Evolutionary conservation across 805 yeast species (phyloP), one percentile per base, ranked within the genome.

Genomic region (Spathaspora sp.): DNA sequence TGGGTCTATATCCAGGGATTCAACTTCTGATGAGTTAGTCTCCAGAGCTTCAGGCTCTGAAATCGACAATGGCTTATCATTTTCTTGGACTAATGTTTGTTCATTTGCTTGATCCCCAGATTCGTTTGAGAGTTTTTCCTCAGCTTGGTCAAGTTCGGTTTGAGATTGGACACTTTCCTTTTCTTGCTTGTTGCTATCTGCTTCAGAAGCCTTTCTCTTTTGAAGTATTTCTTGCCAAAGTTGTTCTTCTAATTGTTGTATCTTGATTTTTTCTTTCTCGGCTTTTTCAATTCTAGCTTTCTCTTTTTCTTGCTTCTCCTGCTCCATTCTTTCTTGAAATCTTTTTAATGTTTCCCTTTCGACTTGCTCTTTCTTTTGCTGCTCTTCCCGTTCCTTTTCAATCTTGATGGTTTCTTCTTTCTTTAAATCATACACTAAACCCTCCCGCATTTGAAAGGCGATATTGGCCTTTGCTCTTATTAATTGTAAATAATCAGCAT

Each of bases 401-500:
- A 39, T 47, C 35, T 20, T 39, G 40, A n/a, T 16, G 42, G 42
- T 31, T 29, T 7, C 31, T 49, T 20, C 44, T 52, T 29, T 14
- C 42, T 31, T 48, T 52, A 23, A 39, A 32, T 35, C 52, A 50
- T 32, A 35, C 4, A 48, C 60, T 32, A 59, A 46, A 2, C 58
- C 64, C 54, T 74, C 78, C 48, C 79, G 57, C 52, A 62, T 54
- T 55, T 75, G 79, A 52, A 69, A 72, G 3, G 77, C 76, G 8
- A 75, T 65, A 50, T 75, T 75, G 6, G 77, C 78, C 57, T 68
- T 64, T 19, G 79, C 79, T 44, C 79, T 59, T 28, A 70, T 67
- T 50, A 74, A 56, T 52, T 62, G 59, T 54, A 84, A 68, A 60
- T 81, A 84, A 47, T 82, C 84, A 16, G 81, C 84, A 49, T 83